Evolutionary conservation across 2,329 filamentous ascomycete genomes (phyloP).

Genomic region (Trichophyton mentagrophytes): DNA sequence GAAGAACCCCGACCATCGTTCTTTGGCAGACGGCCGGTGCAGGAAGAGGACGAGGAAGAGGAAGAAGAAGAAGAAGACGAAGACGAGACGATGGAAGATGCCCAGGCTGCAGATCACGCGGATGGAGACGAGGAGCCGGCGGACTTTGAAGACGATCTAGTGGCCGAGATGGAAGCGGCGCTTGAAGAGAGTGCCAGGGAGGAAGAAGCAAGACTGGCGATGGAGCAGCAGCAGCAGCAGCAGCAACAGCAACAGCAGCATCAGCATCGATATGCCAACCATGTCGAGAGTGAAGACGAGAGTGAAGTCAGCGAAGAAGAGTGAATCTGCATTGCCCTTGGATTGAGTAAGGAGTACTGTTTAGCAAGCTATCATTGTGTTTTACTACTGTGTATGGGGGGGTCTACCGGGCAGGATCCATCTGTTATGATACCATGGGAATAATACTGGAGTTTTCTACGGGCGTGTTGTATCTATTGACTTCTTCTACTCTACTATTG

Average conservation of each 20-base stretch:
- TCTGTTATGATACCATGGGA: conserved; percentile 1
- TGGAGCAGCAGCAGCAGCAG: conserved; percentile 19
- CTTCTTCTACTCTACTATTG: background rate
- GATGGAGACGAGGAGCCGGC: conserved; percentile 19
- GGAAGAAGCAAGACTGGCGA: conserved; percentile 26
- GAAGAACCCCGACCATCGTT: conserved; percentile 28
- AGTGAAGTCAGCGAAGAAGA: conserved; percentile 56
- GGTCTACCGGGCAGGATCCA: background rate
- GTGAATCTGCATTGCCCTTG: conserved; percentile 22
- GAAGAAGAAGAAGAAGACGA: conserved; percentile 14
- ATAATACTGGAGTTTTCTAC: background rate
- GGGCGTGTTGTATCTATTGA: background rate
- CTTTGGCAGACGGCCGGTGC: conserved; percentile 15
- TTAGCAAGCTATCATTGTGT: background rate
- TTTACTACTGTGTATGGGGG: background rate
- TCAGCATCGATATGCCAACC: conserved; percentile 19
- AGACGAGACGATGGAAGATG: conserved; percentile 20
- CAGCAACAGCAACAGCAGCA: conserved; percentile 13
- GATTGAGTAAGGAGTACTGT: background rate
- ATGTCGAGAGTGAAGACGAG: conserved; percentile 39
- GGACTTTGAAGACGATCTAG: conserved; percentile 41
- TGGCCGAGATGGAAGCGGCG: conserved; percentile 46
- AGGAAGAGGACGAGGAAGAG: conserved; percentile 13
- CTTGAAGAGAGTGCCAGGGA: conserved; percentile 33
- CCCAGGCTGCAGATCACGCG: conserved; percentile 9